Evolutionary conservation across 2,329 filamentous ascomycete genomes (phyloP), one percentile per base, ranked within the genome.

Genomic region (Fusarium vanettenii): DNA sequence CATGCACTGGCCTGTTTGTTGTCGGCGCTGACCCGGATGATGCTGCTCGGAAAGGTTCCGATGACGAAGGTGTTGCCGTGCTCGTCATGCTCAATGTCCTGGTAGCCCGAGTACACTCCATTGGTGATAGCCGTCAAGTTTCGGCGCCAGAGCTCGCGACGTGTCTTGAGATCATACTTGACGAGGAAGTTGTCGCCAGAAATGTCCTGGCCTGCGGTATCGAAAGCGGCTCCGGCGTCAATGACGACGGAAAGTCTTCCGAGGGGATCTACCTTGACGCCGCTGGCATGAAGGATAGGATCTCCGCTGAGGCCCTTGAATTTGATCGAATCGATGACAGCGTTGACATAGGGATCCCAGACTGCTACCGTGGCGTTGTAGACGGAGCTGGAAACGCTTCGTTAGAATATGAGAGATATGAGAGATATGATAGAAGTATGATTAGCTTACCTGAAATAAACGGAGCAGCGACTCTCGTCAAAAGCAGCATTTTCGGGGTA

Each of bases 21-120:
- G 60, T 81, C 73, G 31, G 79, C 57, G 29, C 76, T 77, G 11
- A 84, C 78, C 14, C 80, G 79, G 55, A 84, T 69, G 18, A 86
- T 78, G 8, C 81, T 82, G 22, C 82, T 81, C 0, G 84, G 83
- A 10, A 75, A 85, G 0, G 82, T 84, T 45, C 84, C 83, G 1
- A 85, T 73, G 8, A 83, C 81, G 60, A 81, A 86, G 1, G 81
- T 79, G 75, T 83, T 82, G 10, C 83, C 82, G 3, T 70, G 70
- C 1, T 60, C 45, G 57, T 85, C 84, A 60, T 82, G 80, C 41
- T 82, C 83, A 4, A 84, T 77, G 60, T 86, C 84, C 66, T 85
- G 84, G 39, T 80, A 84, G 7, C 82, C 84, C 27, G 82, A 80
- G 69, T 82, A 85, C 0, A 60, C 64, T 5, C 81, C 81, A 0